Percentiles rank a stretch among this genome's conserved stretches.
Evolutionary conservation across 2,329 filamentous ascomycete species (phyloP).

Genomic region (Bipolaris gigantea): DNA sequence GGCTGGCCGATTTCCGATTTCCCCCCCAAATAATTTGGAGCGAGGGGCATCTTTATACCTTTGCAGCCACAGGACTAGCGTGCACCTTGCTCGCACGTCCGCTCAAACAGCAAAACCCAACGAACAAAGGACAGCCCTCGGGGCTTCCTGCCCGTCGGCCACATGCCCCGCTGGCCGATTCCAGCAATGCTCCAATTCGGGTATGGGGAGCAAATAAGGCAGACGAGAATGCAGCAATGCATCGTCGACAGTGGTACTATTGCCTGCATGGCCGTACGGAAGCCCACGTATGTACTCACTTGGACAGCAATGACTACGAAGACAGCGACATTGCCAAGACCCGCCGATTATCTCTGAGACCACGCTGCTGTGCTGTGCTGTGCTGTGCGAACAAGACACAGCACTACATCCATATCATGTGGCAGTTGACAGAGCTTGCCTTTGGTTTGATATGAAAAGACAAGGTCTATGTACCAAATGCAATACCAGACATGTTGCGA

Average conservation of each 20-base stretch:
- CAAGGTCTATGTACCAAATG: not conserved
- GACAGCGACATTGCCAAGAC: slow-evolving; percentile 2
- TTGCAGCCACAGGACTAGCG: slow-evolving; percentile 12
- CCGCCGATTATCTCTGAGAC: not conserved
- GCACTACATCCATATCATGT: not conserved
- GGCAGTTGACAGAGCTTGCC: not conserved
- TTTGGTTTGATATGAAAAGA: not conserved
- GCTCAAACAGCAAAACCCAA: slow-evolving; percentile 3
- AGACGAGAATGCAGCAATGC: not conserved
- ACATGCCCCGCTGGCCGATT: not conserved
- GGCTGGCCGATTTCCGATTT: slow-evolving; percentile 14
- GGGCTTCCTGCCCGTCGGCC: not conserved
- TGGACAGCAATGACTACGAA: not conserved
- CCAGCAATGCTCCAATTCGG: not conserved
- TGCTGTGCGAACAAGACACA: not conserved
- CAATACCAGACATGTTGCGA: not conserved
- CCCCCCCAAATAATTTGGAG: slow-evolving; percentile 12
- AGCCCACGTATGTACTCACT: not conserved
- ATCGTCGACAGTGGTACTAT: not conserved
- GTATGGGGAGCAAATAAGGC: not conserved
- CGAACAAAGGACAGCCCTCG: slow-evolving; percentile 3
- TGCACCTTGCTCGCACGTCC: slow-evolving; percentile 5
- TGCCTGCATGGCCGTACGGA: not conserved
- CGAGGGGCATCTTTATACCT: slow-evolving; percentile 17
- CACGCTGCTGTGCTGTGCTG: not conserved